Conservation (phyloP, 345 rosid genomes). For the Angophora floribunda region DNA sequence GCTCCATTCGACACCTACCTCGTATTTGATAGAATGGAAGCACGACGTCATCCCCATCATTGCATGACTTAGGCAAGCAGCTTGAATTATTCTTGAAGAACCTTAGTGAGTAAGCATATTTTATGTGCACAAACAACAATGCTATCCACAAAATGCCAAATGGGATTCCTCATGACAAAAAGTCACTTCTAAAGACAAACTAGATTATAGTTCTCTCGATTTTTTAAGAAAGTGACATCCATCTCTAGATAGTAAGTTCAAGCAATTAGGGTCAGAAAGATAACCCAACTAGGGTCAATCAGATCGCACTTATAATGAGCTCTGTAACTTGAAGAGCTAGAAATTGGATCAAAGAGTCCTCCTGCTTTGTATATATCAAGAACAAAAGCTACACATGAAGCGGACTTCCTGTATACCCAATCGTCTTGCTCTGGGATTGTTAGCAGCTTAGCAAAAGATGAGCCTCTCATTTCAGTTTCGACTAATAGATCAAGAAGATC, state of each 20-base stretch:
- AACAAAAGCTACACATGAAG: slow-evolving; percentile 85
- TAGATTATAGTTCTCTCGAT: too few relatives aligned
- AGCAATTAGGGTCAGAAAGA: too few relatives aligned
- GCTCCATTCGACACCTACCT: slow-evolving; percentile 90
- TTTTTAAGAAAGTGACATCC: too few relatives aligned
- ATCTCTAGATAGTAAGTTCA: too few relatives aligned
- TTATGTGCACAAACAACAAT: background rate
- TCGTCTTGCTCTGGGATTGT: slow-evolving; percentile 84
- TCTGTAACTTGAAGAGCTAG: slow-evolving; percentile 80
- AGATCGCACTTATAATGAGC: slow-evolving; percentile 46
- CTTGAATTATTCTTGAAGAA: slow-evolving; percentile 68
- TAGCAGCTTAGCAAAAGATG: slow-evolving; percentile 48
- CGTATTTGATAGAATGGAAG: slow-evolving; percentile 82
- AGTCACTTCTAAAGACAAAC: too few relatives aligned
- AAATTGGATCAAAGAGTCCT: slow-evolving; percentile 62
- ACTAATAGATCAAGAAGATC: slow-evolving; percentile 70
- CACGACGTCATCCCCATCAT: slow-evolving; percentile 54
- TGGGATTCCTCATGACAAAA: too few relatives aligned
- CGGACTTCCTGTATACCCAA: slow-evolving; percentile 78
- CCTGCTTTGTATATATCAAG: slow-evolving; percentile 93
- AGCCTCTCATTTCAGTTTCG: slow-evolving; percentile 29
- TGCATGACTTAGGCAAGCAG: slow-evolving; percentile 85
- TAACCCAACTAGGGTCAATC: too few relatives aligned
- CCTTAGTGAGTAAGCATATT: slow-evolving; percentile 71
- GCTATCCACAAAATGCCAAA: too few relatives aligned